Conservation (phyloP, 768 basidiomycete species). For the Cubamyces lactineus region DNA sequence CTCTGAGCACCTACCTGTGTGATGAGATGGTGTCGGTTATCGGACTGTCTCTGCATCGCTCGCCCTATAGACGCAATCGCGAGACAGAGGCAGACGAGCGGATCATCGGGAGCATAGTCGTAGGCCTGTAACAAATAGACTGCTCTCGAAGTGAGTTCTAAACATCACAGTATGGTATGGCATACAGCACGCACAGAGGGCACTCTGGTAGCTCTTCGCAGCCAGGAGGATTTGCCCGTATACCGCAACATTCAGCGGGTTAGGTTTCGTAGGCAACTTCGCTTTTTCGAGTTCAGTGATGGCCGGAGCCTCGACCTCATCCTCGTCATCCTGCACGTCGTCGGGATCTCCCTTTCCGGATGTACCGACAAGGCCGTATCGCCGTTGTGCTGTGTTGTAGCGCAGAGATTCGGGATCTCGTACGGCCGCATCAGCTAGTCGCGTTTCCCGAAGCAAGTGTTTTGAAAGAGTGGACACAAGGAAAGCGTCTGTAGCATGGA, state of each 20-base stretch:
- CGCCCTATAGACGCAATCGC: conserved; percentile 87
- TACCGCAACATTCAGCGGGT: conserved; percentile 67
- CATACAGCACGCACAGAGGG: conserved; percentile 69
- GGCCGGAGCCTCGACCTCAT: conserved; percentile 32
- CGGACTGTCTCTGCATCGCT: conserved; percentile 91
- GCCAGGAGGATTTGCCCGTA: conserved; percentile 87
- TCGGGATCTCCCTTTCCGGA: conserved; percentile 43
- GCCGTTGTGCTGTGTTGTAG: conserved; percentile 63
- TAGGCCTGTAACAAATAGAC: conserved; percentile 91
- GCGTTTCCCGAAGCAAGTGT: conserved; percentile 80
- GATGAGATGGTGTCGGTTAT: conserved; percentile 90
- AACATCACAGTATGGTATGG: background rate
- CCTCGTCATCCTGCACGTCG: conserved; percentile 47
- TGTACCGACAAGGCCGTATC: conserved; percentile 50
- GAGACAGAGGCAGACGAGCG: conserved; percentile 80
- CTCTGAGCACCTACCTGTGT: conserved; percentile 52
- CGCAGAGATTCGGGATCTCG: conserved; percentile 61
- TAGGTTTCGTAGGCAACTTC: conserved; percentile 66
- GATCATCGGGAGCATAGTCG: conserved; percentile 82
- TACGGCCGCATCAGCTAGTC: conserved; percentile 65
- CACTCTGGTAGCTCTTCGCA: conserved; percentile 87
- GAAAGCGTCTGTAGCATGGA: conserved; percentile 71
- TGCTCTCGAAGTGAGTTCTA: conserved; percentile 36
- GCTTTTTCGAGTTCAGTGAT: conserved; percentile 31
- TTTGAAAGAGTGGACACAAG: conserved; percentile 82